Conservation (phyloP, 225 moss, liverwort and hornwort species). For the Pseudisothecium myosuroides region DNA sequence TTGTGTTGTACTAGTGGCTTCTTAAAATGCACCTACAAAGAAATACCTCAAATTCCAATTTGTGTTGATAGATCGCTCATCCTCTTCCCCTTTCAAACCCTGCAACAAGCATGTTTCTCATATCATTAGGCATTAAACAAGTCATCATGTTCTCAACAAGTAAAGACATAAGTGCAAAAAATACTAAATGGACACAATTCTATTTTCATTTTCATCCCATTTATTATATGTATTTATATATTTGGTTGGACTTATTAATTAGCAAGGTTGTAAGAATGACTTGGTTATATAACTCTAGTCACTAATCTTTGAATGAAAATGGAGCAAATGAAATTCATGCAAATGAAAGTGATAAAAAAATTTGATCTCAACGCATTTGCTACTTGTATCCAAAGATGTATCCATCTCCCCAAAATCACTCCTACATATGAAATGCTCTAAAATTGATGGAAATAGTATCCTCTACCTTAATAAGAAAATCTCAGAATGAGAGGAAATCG, state of each 20-base stretch:
- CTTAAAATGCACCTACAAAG: not conserved
- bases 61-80: slow-evolving; percentile 36
- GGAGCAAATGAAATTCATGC: not conserved
- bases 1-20: not conserved
- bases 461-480: not conserved
- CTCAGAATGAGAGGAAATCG: not conserved
- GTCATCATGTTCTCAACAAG: not conserved
- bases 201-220: not conserved
- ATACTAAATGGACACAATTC: not conserved
- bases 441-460: not conserved
- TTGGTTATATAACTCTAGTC: not conserved
- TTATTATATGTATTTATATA: not conserved
- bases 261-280: not conserved
- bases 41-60: slow-evolving; percentile 67
- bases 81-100: slow-evolving; percentile 28
- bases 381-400: no score
- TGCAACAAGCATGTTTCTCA: not conserved
- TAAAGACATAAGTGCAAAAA: not conserved
- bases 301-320: not conserved
- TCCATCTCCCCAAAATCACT: not conserved
- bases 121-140: not conserved
- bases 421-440: not conserved
- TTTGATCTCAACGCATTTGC: not conserved
- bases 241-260: not conserved
- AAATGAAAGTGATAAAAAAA: not conserved